A percentile compares a stretch with the other conserved stretches of the same genome.
Evolutionary conservation across 495 filamentous ascomycete species (phyloP).

Genomic region (Tetracladium setigerum): DNA sequence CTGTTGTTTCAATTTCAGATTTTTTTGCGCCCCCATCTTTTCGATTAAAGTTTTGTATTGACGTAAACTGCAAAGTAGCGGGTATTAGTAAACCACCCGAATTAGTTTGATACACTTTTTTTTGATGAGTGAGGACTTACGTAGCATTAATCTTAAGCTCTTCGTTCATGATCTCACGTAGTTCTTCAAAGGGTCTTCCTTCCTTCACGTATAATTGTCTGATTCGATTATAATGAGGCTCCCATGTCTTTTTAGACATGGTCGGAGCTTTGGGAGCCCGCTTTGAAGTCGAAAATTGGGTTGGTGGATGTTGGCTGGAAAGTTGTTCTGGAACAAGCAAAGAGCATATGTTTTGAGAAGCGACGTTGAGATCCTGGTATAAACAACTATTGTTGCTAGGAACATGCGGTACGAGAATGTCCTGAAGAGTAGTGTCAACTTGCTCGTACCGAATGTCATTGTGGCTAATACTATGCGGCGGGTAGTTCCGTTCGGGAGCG

Average conservation of each 20-base stretch:
- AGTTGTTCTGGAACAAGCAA: too few species aligned
- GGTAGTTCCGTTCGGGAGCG: too few species aligned
- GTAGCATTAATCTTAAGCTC: background rate
- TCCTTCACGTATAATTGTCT: slow-evolving; percentile 4
- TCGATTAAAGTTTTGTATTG: slow-evolving; percentile 6
- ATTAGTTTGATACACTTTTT: too few species aligned
- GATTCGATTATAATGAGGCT: background rate
- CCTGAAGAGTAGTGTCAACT: too few species aligned
- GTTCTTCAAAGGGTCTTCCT: background rate
- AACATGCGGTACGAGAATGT: too few species aligned
- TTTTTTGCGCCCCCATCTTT: background rate
- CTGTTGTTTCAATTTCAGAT: background rate
- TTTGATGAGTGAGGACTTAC: background rate
- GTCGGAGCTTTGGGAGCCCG: slow-evolving; percentile 7
- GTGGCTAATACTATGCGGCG: too few species aligned
- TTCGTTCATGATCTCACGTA: background rate
- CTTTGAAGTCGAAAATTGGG: background rate
- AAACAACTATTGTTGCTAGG: too few species aligned
- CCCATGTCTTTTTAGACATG: slow-evolving; percentile 2
- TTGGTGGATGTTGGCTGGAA: too few species aligned
- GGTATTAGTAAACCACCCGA: too few species aligned
- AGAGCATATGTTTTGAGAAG: too few species aligned
- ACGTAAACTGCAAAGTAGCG: background rate
- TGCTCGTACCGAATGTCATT: too few species aligned
- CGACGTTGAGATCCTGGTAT: too few species aligned